A percentile compares a stretch with the other conserved stretches of the same genome.
These are phyloP conservation scores for Blastobotrys aristatus DNA, from an alignment of 1,139 yeast genomes.

Conservation along the genomic window DNA sequence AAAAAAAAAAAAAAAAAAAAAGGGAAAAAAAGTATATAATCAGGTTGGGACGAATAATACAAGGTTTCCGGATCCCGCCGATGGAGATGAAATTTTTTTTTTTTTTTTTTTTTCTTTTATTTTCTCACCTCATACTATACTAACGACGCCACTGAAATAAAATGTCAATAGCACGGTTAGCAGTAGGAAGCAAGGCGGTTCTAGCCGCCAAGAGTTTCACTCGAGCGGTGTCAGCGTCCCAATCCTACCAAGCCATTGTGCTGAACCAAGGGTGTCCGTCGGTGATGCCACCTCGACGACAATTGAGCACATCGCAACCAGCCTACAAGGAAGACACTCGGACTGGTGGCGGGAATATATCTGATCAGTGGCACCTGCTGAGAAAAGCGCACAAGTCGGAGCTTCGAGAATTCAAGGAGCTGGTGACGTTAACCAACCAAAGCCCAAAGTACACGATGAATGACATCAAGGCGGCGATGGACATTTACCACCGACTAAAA, in stretches of 20 bases:
- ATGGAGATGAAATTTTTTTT: background rate
- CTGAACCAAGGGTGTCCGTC: conserved; percentile 6
- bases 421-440: conserved; percentile 21
- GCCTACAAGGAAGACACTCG: background rate
- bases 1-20: conserved; percentile 1
- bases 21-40: background rate
- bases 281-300: background rate
- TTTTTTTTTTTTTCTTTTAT: no score
- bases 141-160: background rate
- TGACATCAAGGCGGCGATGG: conserved; percentile 28
- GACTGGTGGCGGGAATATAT: background rate
- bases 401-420: conserved; percentile 11
- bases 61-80: no score
- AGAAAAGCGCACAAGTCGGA: conserved; percentile 11
- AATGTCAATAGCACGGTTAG: conserved; percentile 12
- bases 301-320: background rate
- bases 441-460: conserved; percentile 20
- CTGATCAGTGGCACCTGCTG: conserved; percentile 2
- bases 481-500: conserved; percentile 23
- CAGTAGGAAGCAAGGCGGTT: conserved; percentile 13
- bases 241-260: conserved; percentile 6
- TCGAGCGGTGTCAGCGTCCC: conserved; percentile 9
- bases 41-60: background rate
- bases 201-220: conserved; percentile 11
- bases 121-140: background rate